Base-by-base conservation (phyloP, 2,329 filamentous ascomycete species). In the Diatrype stigma region DNA sequence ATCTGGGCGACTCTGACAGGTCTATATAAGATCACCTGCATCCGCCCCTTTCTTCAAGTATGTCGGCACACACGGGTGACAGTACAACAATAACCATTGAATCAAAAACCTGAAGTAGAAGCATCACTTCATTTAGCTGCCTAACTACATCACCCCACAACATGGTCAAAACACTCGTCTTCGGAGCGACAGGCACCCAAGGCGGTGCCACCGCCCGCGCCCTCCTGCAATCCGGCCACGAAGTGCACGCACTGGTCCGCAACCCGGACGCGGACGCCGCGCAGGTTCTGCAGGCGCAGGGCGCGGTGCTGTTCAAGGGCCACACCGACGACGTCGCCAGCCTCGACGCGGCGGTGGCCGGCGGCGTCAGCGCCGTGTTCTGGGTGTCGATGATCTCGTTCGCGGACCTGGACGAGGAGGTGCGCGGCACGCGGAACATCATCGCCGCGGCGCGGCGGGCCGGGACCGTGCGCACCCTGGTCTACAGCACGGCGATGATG, bases 91-190 rank as follows among this genome's bases (percentile, higher is more conserved):
- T 30, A 6, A 30, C 26, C 5, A 30, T 30, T 10, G 26, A 30
- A 30, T 30, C n/a, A n/a, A n/a, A 30, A 30, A 30, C 10, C 26
- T 30, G 5, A 30, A 30, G 26, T 6, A 30, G 6, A 30, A 30
- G 6, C 5, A 5, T 30, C 26, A 30, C 10, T n/a, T n/a, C n/a
- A n/a, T n/a, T n/a, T n/a, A n/a, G n/a, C n/a, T n/a, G n/a, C n/a
- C n/a, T n/a, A n/a, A n/a, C n/a, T n/a, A n/a, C n/a, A n/a, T n/a
- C n/a, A 30, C 19, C 37, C 17, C 19, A 2, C 49, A 47, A 35
- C 37, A 57, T 59, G 57, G 55, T 52, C 45, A 57, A 55, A 51
- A 51, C 51, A 37, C 51, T 59, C 47, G 32, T 59, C 46, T 42
- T 55, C 32, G 44, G 45, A 42, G 57, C 54, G n/a, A 59, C 57